Conservation (phyloP, 2,329 filamentous ascomycete genomes). For the Didymella arachidicola region DNA sequence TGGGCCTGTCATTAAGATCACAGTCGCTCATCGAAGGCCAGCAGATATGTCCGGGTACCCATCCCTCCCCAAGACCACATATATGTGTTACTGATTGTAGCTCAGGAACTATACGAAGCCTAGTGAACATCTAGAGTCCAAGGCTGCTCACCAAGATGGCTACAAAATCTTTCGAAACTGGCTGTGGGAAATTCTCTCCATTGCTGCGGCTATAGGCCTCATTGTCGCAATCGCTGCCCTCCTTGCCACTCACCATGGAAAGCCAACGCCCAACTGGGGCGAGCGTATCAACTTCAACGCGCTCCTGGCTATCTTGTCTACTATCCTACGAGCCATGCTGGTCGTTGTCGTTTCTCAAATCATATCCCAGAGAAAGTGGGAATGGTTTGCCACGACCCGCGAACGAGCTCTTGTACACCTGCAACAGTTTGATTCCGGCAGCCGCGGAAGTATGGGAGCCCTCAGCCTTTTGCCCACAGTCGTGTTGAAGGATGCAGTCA, state of each 20-base stretch:
- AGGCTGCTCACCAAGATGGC: not conserved
- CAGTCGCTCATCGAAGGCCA: not conserved
- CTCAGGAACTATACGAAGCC: not conserved
- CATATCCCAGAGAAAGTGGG: constrained; percentile 7
- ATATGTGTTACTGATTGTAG: not conserved
- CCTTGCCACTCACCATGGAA: not conserved
- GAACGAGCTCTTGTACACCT: not conserved
- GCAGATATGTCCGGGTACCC: not conserved
- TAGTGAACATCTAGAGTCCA: not conserved
- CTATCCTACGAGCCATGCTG: not conserved
- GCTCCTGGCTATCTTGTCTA: not conserved
- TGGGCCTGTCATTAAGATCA: not conserved
- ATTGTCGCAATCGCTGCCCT: not conserved
- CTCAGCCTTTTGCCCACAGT: not conserved
- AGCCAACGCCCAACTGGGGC: constrained; percentile 8
- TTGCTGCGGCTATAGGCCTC: not conserved
- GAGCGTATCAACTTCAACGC: constrained; percentile 7
- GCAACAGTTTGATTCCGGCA: constrained; percentile 5
- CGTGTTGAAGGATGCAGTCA: not conserved
- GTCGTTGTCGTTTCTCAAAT: constrained; percentile 4
- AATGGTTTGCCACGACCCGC: not conserved
- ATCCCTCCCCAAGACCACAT: not conserved
- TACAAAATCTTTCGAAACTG: not conserved
- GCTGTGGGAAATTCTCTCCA: not conserved
- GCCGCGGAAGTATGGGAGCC: constrained; percentile 2